Evolutionary conservation across 495 filamentous ascomycete genomes (phyloP).

Genomic region (Thermothielavioides terrestris): DNA sequence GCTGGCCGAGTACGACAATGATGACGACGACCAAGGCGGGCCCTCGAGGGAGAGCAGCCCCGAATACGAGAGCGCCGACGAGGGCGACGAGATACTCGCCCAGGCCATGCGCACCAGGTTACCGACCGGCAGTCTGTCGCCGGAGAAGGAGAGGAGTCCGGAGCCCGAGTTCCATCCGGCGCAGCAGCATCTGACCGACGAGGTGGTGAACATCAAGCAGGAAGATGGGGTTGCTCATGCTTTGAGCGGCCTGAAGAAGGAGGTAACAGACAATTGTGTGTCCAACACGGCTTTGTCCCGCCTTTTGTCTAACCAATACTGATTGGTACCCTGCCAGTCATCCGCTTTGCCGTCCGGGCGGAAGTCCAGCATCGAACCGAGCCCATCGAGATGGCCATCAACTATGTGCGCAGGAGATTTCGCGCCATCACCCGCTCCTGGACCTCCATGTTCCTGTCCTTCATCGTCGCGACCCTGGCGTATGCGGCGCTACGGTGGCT

Average conservation of each 20-base stretch:
- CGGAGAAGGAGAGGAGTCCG: conserved; percentile 42
- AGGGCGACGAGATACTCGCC: conserved; percentile 35
- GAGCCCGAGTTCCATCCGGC: conserved; percentile 32
- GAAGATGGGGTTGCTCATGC: conserved; percentile 17
- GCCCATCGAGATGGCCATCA: conserved; percentile 67
- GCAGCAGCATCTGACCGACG: conserved; percentile 12
- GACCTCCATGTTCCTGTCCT: conserved; percentile 49
- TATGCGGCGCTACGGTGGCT: conserved; percentile 54
- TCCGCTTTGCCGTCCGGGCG: conserved; percentile 75
- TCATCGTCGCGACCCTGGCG: conserved; percentile 49
- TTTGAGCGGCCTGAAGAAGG: conserved; percentile 11
- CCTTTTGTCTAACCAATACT: conserved; percentile 8
- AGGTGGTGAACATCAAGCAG: conserved; percentile 21
- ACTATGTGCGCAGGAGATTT: conserved; percentile 50
- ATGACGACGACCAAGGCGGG: conserved; percentile 11
- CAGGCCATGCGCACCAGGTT: conserved; percentile 43
- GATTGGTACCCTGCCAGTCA: conserved; percentile 49
- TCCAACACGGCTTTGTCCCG: conserved; percentile 17
- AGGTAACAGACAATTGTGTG: conserved; percentile 31
- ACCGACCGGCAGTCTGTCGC: conserved; percentile 42
- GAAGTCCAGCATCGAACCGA: conserved; percentile 83
- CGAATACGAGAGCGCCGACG: conserved; percentile 28
- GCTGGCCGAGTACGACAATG: conserved; percentile 19
- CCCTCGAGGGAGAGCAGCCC: conserved; percentile 22
- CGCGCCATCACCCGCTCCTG: conserved; percentile 55